Conservation (phyloP, 495 filamentous ascomycete species). For the Penicillium fimorum region DNA sequence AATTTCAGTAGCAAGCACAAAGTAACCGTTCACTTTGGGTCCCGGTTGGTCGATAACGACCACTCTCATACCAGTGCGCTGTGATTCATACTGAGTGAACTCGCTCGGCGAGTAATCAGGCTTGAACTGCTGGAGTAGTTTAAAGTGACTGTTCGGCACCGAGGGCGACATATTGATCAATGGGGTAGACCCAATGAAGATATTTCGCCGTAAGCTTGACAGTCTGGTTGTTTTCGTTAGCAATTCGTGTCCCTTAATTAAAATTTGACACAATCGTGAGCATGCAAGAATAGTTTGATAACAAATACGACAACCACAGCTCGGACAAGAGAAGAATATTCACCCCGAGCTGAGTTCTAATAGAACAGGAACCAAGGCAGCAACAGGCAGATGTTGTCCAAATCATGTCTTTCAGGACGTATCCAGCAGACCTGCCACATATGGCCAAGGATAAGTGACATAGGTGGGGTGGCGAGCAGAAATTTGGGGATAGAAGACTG, state of each 20-base stretch:
- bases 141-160: constrained; percentile 59
- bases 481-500: constrained; percentile 12
- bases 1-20: constrained; percentile 94
- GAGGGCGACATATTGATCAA: constrained; percentile 40
- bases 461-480: constrained; percentile 22
- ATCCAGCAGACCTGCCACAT: constrained; percentile 6
- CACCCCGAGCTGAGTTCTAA: neutral
- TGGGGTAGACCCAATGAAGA: constrained; percentile 24
- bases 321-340: neutral
- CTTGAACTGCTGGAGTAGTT: constrained; percentile 77
- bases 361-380: constrained; percentile 8
- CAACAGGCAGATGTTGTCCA: neutral
- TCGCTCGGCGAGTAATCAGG: constrained; percentile 82
- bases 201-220: constrained; percentile 24
- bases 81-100: constrained; percentile 85
- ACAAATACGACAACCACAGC: constrained; percentile 1
- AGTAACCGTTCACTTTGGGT: constrained; percentile 91
- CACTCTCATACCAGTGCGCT: constrained; percentile 88
- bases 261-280: neutral
- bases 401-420: constrained; percentile 11
- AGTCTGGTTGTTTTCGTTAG: constrained; percentile 21
- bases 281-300: constrained; percentile 1
- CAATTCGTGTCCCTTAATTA: neutral
- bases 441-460: constrained; percentile 14
- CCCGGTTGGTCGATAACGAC: constrained; percentile 89